Base-by-base conservation (phyloP, 352 stramenopile species). In the Pythium monospermum region DNA sequence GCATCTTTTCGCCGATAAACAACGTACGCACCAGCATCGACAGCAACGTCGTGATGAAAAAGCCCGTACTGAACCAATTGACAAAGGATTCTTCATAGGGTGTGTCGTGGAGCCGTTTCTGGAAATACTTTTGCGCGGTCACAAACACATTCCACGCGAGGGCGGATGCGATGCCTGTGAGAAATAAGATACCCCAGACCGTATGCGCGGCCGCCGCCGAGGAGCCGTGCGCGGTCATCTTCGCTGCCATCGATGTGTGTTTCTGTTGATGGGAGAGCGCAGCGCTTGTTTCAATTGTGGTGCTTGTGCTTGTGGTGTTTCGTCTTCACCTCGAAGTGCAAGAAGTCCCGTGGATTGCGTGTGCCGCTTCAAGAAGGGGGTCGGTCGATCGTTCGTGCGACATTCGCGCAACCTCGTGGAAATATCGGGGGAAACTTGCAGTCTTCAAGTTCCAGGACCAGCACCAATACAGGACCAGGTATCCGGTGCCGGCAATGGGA, bases 121-220 rank as follows among this genome's bases (percentile, higher is more conserved):
- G 63, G 56, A 94, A 94, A 69, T 92, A 94, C 41, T 69, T 59
- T 53, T 90, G 74, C 18, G 78, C 83, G 3, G 81, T 94, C 62
- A 94, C 87, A 54, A 94, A 94, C 19, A 92, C 80, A 40, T 94
- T 94, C 80, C 79, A 94, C 36, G 83, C 81, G 35, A 94, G 69
- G 22, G 77, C 82, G 12, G 75, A 82, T 7, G 74, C 81, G 49
- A 94, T 63, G 65, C 83, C 83, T 33, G 84, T 68, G 46, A 91
- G 61, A 53, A 94, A 88, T 60, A 94, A 82, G 58, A 89, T 83
- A 38, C 43, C 57, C 62, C 83, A 89, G 51, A 85, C 75, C 23
- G 50, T 50, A 27, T 60, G 58, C n/a, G 70, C 70, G 8, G 69
- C 43, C 10, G 38, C 42, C 8, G 27, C 25, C 1, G 44, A 52